These are phyloP conservation scores for Alternaria tenuissima DNA, from an alignment of 2,329 filamentous ascomycete genomes.

Conservation along the genomic window DNA sequence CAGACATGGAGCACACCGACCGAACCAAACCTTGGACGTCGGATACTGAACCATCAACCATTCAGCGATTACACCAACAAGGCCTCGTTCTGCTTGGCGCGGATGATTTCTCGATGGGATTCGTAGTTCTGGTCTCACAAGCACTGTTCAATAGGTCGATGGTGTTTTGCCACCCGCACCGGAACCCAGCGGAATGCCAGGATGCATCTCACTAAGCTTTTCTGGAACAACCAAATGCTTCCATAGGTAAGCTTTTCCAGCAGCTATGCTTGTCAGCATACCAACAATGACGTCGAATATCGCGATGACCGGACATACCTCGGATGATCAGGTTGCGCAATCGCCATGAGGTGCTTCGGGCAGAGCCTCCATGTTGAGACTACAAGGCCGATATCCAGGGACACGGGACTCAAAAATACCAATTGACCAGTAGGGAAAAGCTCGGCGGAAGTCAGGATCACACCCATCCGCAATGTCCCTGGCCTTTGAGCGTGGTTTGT, in stretches of 20 bases:
- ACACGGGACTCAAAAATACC: background rate
- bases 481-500: background rate
- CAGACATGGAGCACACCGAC: background rate
- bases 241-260: conserved; percentile 4
- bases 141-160: background rate
- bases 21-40: background rate
- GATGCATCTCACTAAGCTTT: conserved; percentile 4
- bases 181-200: conserved; percentile 3
- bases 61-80: background rate
- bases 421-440: background rate
- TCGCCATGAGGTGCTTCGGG: background rate
- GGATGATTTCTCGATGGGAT: background rate
- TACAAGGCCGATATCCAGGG: background rate
- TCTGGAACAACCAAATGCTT: conserved; percentile 1
- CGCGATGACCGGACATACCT: background rate
- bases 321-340: conserved; percentile 1
- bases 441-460: background rate
- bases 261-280: background rate
- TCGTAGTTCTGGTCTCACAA: background rate
- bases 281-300: background rate
- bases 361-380: background rate
- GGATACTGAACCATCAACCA: background rate
- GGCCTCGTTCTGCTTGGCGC: background rate
- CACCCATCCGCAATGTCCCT: background rate
- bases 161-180: conserved; percentile 1